These are phyloP conservation scores for Obba rivulosa DNA, from an alignment of 768 basidiomycete species.

Conservation along the genomic window DNA sequence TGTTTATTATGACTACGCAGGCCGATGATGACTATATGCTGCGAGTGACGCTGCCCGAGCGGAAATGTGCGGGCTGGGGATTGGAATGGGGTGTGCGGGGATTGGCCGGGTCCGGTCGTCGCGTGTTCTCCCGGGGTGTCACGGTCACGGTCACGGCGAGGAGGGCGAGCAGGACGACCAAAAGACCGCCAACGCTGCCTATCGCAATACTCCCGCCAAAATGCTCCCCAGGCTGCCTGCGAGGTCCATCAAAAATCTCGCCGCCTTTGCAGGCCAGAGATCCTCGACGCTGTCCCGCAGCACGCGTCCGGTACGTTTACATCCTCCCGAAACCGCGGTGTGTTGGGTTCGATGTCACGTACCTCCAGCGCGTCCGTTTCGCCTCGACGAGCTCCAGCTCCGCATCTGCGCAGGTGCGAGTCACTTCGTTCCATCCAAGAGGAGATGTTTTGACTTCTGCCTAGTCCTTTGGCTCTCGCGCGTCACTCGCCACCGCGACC, in stretches of 20 bases:
- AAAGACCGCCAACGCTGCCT: too few species aligned
- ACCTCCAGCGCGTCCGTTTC: constrained; percentile 55
- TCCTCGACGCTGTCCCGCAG: constrained; percentile 35
- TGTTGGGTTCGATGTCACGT: constrained; percentile 15
- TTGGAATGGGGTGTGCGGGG: constrained; percentile 9
- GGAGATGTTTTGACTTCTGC: not conserved
- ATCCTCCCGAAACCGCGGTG: constrained; percentile 13
- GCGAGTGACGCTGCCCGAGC: too few species aligned
- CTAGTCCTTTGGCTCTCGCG: constrained; percentile 65
- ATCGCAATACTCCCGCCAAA: constrained; percentile 38
- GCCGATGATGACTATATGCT: too few species aligned
- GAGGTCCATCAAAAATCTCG: constrained; percentile 60
- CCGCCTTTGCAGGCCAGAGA: constrained; percentile 41
- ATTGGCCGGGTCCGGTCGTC: constrained; percentile 16
- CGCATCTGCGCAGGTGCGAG: constrained; percentile 58
- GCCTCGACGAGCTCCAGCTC: constrained; percentile 58
- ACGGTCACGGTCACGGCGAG: constrained; percentile 6
- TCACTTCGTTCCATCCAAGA: not conserved
- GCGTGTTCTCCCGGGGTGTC: constrained; percentile 21
- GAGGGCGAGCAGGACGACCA: too few species aligned
- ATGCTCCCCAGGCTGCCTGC: constrained; percentile 82
- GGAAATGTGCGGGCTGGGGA: not conserved
- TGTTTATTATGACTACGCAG: too few species aligned
- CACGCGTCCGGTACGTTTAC: constrained; percentile 47
- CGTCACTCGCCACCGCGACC: constrained; percentile 70